These are phyloP conservation scores for Globisporangium emineosum DNA, from an alignment of 352 stramenopile genomes.

Conservation along the genomic window DNA sequence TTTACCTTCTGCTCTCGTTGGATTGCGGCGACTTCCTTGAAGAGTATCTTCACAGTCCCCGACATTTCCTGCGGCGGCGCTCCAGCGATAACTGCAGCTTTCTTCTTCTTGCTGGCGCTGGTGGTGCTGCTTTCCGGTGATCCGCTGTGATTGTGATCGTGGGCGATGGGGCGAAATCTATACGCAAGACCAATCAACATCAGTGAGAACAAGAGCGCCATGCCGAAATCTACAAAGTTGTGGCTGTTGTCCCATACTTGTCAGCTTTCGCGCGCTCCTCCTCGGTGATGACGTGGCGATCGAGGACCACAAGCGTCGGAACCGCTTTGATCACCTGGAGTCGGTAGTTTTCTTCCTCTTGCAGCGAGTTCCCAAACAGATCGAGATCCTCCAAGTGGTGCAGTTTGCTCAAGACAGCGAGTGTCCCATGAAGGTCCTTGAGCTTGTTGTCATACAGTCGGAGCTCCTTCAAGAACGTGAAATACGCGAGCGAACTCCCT, in stretches of 20 bases:
- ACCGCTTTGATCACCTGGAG: constrained; percentile 75
- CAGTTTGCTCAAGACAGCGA: constrained; percentile 50
- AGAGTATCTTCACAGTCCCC: constrained; percentile 67
- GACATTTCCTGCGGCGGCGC: constrained; percentile 50
- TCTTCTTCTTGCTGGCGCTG: constrained; percentile 20
- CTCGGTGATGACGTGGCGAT: constrained; percentile 76
- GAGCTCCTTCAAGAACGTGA: constrained; percentile 83
- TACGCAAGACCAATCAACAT: not conserved
- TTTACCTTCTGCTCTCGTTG: constrained; percentile 43
- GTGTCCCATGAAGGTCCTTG: constrained; percentile 53
- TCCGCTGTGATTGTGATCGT: not conserved
- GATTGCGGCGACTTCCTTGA: constrained; percentile 54
- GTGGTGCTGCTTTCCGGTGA: not conserved
- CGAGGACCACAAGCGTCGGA: constrained; percentile 72
- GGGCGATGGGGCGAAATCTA: constrained; percentile 11
- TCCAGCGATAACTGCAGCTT: constrained; percentile 19
- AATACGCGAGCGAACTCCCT: constrained; percentile 44
- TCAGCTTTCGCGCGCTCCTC: constrained; percentile 52
- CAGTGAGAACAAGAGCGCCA: not conserved
- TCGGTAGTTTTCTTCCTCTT: constrained; percentile 83
- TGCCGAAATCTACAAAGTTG: not conserved
- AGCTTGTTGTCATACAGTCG: constrained; percentile 82
- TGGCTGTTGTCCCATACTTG: constrained; percentile 12
- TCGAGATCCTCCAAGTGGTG: constrained; percentile 74
- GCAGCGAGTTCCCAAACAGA: constrained; percentile 78